phyloP scores from a whole-genome alignment of 2,329 filamentous ascomycete species.

The Botrytis hyacinthi region DNA sequence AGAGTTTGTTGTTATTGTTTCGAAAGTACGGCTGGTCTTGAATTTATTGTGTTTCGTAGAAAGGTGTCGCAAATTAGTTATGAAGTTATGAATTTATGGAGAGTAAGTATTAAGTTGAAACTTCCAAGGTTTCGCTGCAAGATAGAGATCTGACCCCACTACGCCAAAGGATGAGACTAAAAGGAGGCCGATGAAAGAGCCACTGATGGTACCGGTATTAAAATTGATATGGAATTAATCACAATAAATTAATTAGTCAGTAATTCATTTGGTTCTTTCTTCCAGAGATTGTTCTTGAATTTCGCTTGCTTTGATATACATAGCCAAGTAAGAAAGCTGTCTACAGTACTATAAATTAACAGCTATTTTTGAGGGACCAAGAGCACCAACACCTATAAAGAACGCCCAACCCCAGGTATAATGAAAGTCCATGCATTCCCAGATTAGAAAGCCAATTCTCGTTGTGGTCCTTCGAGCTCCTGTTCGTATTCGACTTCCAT shows the following conservation, averaged over 20 bases:
- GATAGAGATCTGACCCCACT: constrained; percentile 17
- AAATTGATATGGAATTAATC: not conserved
- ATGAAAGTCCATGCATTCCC: constrained; percentile 12
- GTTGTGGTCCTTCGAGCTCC: constrained; percentile 46
- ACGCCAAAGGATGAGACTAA: not conserved
- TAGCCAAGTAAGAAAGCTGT: not conserved
- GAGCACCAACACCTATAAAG: constrained; percentile 11
- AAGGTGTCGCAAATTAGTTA: not conserved
- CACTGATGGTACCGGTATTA: not conserved
- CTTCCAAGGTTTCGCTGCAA: constrained; percentile 20
- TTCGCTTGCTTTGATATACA: not conserved
- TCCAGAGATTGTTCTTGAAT: not conserved
- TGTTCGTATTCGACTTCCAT: constrained; percentile 77
- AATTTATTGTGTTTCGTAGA: constrained; percentile 7
- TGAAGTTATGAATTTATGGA: constrained; percentile 9
- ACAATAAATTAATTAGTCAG: not conserved
- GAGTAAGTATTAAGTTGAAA: constrained; percentile 12
- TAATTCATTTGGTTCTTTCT: not conserved
- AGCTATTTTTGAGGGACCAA: not conserved
- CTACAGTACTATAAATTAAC: constrained; percentile 8
- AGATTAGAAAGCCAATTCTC: constrained; percentile 27
- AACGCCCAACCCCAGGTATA: constrained; percentile 25
- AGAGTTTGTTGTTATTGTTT: not conserved
- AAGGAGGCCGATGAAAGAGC: constrained; percentile 1
- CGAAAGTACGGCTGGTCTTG: not conserved